Evolutionary conservation across 2,329 filamentous ascomycete species (phyloP).

Genomic region (Ophiostoma himal-ulmi): DNA sequence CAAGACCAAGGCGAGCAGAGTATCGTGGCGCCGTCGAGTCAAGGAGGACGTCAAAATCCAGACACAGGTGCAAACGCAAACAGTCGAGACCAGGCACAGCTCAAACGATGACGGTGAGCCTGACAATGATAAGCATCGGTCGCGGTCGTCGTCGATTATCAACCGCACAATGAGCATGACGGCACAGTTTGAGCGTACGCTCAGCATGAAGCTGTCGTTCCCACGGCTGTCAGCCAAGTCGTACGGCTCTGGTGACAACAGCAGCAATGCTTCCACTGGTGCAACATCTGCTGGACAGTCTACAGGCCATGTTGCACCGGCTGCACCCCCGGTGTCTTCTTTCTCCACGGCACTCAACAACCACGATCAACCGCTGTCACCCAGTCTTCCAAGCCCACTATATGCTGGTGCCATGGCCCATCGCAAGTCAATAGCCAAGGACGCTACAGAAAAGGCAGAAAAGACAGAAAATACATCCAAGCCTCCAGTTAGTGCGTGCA

Average conservation of each 20-base stretch:
- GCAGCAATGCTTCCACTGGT: not conserved
- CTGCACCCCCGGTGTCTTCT: not conserved
- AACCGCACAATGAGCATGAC: constrained; percentile 34
- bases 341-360: not conserved
- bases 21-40: constrained; percentile 16
- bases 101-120: not conserved
- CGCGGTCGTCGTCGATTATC: constrained; percentile 11
- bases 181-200: constrained; percentile 29
- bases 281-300: not conserved
- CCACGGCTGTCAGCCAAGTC: not conserved
- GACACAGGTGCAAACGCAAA: not conserved
- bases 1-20: not conserved
- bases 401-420: not conserved
- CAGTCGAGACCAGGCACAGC: not conserved
- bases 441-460: not conserved
- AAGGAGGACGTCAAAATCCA: constrained; percentile 3
- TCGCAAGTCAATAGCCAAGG: not conserved
- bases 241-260: not conserved
- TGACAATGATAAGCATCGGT: not conserved
- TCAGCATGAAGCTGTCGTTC: constrained; percentile 19
- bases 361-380: not conserved
- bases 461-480: not conserved
- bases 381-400: not conserved
- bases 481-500: constrained; percentile 42
- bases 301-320: not conserved